Evolutionary conservation across 2,329 filamentous ascomycete species (phyloP).

Genomic region (Neopestalotiopsis sp.): DNA sequence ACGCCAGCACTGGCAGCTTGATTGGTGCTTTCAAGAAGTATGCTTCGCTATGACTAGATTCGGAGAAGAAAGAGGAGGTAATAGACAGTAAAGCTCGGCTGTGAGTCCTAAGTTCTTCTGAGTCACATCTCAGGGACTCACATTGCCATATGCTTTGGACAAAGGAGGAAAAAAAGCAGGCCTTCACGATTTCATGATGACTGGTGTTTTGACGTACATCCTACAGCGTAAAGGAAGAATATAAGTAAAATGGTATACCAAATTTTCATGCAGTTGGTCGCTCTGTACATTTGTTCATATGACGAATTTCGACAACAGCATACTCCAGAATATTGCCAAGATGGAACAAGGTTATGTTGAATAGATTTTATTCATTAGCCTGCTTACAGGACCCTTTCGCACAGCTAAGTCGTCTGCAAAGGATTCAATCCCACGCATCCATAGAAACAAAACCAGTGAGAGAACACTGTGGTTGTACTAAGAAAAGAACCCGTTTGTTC

Average conservation of each 20-base stretch:
- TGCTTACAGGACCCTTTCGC: too few relatives aligned
- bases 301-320: not conserved
- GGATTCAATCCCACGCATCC: too few relatives aligned
- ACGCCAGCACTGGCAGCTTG: constrained; percentile 85
- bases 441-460: too few relatives aligned
- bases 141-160: not conserved
- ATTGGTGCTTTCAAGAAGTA: constrained; percentile 92
- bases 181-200: not conserved
- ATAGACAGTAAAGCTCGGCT: constrained; percentile 2
- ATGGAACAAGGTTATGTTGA: not conserved
- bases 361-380: too few relatives aligned
- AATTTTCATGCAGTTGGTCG: not conserved
- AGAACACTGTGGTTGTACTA: too few relatives aligned
- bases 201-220: not conserved
- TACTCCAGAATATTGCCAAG: not conserved
- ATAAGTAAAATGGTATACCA: not conserved
- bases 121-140: not conserved
- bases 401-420: too few relatives aligned
- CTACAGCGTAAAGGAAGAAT: not conserved
- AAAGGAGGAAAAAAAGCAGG: not conserved
- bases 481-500: too few relatives aligned
- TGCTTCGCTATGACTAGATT: constrained; percentile 48
- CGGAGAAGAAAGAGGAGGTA: not conserved
- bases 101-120: not conserved
- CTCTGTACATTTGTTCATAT: not conserved